Evolutionary conservation across 257 asterid species (phyloP).

Genomic region (Solanum acaule): DNA sequence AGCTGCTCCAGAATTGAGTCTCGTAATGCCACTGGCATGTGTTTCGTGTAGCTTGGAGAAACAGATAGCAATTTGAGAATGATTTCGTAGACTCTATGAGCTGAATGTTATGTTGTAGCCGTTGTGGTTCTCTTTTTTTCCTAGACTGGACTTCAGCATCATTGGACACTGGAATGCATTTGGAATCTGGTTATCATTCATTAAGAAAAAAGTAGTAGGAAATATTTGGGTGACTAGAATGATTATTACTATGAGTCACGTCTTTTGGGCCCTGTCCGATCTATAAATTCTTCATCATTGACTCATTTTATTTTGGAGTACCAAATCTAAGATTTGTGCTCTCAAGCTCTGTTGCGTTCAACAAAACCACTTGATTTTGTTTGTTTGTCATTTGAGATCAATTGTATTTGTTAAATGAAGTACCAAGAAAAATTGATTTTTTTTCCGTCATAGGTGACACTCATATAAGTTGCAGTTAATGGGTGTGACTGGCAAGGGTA

Average conservation of each 20-base stretch:
- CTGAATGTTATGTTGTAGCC: not conserved
- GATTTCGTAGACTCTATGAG: not conserved
- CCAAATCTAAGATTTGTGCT: not conserved
- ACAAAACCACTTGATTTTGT: not conserved
- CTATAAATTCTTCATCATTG: not conserved
- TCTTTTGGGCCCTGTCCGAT: not conserved
- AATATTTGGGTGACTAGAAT: not conserved
- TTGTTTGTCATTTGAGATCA: not conserved
- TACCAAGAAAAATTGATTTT: not conserved
- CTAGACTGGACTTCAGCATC: not conserved
- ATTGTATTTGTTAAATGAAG: not conserved
- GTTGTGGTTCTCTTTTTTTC: not conserved
- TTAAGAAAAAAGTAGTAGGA: not conserved
- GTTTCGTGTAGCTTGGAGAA: not conserved
- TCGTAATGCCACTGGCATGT: not conserved
- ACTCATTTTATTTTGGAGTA: not conserved
- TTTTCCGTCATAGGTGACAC: not conserved
- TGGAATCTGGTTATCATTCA: not conserved
- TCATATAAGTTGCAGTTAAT: not conserved
- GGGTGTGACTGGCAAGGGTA: not conserved
- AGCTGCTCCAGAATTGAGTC: not conserved
- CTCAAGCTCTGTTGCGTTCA: not conserved
- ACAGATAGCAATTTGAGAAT: not conserved
- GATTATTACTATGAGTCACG: not conserved
- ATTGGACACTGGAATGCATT: not conserved